These are phyloP conservation scores for Parathielavia appendiculata DNA, from an alignment of 495 filamentous ascomycete species.

Conservation along the genomic window DNA sequence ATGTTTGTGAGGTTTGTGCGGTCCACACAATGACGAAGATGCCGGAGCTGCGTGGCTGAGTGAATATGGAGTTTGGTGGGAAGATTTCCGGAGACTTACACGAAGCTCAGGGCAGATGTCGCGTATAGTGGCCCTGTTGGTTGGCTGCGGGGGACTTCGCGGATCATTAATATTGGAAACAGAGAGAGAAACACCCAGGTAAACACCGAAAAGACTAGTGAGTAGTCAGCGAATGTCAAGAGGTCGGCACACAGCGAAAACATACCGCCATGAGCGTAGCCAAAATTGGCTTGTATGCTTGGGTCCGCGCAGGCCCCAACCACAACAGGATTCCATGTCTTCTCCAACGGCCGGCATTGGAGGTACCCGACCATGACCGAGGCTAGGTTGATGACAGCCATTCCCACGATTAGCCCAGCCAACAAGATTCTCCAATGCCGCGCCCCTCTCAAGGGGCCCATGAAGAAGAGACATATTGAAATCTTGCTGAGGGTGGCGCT, in stretches of 20 bases:
- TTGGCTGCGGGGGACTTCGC: conserved; percentile 24
- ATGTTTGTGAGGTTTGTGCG: conserved; percentile 29
- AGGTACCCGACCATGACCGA: conserved; percentile 32
- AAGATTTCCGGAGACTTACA: conserved; percentile 16
- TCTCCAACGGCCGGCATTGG: conserved; percentile 37
- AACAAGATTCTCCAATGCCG: conserved; percentile 32
- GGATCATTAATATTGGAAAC: conserved; percentile 30
- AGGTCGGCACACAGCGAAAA: neutral
- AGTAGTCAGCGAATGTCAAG: neutral
- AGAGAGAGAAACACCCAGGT: conserved; percentile 36
- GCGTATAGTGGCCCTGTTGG: conserved; percentile 33
- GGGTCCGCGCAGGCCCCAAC: conserved; percentile 30
- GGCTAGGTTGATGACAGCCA: conserved; percentile 33
- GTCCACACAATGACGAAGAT: conserved; percentile 33
- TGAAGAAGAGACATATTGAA: conserved; percentile 35
- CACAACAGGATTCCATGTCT: conserved; percentile 31
- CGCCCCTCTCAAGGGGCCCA: conserved; percentile 24
- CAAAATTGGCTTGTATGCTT: conserved; percentile 34
- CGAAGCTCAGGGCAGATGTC: conserved; percentile 26
- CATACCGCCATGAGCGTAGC: conserved; percentile 36
- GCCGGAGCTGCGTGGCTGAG: conserved; percentile 22
- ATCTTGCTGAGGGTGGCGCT: conserved; percentile 36
- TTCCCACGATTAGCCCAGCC: conserved; percentile 27
- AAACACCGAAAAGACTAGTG: conserved; percentile 33
- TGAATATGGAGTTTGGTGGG: neutral